These are phyloP conservation scores for Ligustrum vulgare DNA, from an alignment of 257 asterid genomes.

Conservation along the genomic window DNA sequence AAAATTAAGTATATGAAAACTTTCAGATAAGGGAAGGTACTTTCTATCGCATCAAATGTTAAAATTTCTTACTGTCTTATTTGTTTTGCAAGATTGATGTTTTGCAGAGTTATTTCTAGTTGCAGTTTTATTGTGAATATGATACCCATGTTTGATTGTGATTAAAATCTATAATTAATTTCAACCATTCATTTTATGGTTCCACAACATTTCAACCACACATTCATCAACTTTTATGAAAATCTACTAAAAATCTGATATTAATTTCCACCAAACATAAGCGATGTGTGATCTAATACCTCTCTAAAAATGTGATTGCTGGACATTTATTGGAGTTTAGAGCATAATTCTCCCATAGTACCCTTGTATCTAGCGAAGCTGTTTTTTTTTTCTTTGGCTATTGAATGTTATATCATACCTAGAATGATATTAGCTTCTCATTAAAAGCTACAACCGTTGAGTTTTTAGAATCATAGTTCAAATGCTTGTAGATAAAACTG, in stretches of 20 bases:
- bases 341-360: not conserved
- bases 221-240: too few relatives aligned
- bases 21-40: not conserved
- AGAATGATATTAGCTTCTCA: not conserved
- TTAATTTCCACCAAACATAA: too few relatives aligned
- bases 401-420: not conserved
- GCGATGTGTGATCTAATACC: not conserved
- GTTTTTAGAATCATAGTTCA: not conserved
- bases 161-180: too few relatives aligned
- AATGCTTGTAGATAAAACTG: slow-evolving; percentile 8
- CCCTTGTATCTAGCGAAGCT: not conserved
- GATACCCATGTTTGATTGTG: not conserved
- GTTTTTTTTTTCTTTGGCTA: not conserved
- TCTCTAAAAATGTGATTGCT: not conserved
- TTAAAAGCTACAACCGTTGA: not conserved
- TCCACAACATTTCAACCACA: too few relatives aligned
- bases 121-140: not conserved
- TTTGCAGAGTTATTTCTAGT: not conserved
- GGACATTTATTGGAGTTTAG: not conserved
- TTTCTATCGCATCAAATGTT: not conserved
- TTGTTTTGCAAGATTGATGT: not conserved
- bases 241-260: too few relatives aligned
- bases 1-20: slow-evolving; percentile 5
- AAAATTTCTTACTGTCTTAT: not conserved
- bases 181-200: too few relatives aligned